Evolutionary conservation across 805 yeast genomes (phyloP).

Genomic region (Wilhelminamyces savonicus): DNA sequence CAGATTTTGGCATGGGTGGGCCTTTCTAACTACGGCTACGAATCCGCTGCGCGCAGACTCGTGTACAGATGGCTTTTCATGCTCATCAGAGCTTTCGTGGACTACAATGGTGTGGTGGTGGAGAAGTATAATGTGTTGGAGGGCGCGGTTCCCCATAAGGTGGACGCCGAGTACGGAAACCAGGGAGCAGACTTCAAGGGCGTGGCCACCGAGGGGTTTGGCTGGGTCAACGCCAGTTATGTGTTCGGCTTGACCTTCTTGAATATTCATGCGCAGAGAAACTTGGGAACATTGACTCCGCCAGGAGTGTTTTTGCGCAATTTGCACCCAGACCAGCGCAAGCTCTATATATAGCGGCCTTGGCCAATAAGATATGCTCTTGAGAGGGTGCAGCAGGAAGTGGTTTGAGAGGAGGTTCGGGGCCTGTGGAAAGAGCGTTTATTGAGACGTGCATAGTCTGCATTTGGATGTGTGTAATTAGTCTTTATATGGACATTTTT

Average conservation of each 20-base stretch:
- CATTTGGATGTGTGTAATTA: no score
- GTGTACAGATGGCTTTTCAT: conserved; percentile 84
- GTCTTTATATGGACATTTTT: no score
- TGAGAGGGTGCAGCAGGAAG: no score
- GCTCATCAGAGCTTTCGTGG: conserved; percentile 87
- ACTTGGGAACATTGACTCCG: conserved; percentile 72
- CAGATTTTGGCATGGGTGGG: conserved; percentile 95
- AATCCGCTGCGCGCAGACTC: conserved; percentile 58
- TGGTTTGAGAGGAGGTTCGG: no score
- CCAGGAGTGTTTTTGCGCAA: conserved; percentile 56
- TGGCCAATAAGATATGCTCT: no score
- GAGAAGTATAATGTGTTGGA: conserved; percentile 91
- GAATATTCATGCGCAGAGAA: conserved; percentile 62
- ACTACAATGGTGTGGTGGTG: conserved; percentile 89
- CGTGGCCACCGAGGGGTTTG: conserved; percentile 93
- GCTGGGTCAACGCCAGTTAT: conserved; percentile 94
- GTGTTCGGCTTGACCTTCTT: conserved; percentile 63
- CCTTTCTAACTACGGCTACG: conserved; percentile 62
- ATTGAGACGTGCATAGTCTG: no score
- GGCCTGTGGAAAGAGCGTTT: no score
- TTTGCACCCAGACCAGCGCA: conserved; percentile 37
- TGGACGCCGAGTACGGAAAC: conserved; percentile 94
- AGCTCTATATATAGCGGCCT: no score
- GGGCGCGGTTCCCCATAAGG: conserved; percentile 80
- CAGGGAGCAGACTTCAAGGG: conserved; percentile 92